These are phyloP conservation scores for Phytopythium delawarense DNA, from an alignment of 352 stramenopile genomes.

Conservation along the genomic window DNA sequence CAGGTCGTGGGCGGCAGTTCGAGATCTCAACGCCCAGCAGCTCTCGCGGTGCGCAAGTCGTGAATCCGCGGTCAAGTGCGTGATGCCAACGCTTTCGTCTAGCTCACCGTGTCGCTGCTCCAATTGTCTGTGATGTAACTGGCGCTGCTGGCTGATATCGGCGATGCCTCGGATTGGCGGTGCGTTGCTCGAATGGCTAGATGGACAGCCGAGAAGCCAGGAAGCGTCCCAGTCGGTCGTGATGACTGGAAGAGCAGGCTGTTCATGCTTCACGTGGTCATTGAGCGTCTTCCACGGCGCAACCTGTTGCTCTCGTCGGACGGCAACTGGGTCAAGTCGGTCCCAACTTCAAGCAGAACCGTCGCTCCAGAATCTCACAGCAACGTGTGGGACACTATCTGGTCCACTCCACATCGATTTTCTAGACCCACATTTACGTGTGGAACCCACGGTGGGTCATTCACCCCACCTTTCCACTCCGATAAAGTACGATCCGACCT, in stretches of 20 bases:
- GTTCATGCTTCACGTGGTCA: too few species aligned
- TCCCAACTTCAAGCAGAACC: neutral
- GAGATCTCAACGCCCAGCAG: constrained; percentile 11
- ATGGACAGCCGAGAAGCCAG: too few species aligned
- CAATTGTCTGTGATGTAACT: too few species aligned
- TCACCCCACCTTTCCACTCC: neutral
- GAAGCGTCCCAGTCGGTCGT: too few species aligned
- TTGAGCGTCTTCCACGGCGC: too few species aligned
- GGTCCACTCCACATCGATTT: neutral
- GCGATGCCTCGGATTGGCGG: too few species aligned
- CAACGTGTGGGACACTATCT: neutral
- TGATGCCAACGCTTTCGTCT: neutral
- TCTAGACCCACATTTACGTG: neutral
- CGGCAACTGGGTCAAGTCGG: neutral
- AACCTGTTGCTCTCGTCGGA: too few species aligned
- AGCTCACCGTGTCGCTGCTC: neutral
- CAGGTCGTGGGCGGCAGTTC: constrained; percentile 15
- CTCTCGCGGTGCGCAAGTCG: neutral
- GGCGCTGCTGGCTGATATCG: too few species aligned
- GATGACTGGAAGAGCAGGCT: too few species aligned
- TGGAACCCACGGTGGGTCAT: neutral
- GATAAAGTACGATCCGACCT: neutral
- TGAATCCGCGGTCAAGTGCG: constrained; percentile 3
- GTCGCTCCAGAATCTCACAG: neutral
- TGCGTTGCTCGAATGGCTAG: too few species aligned